Percentiles rank a stretch among this genome's conserved stretches.
Evolutionary conservation across 2,329 filamentous ascomycete genomes (phyloP).

Genomic region (Boeremia lycopersici): DNA sequence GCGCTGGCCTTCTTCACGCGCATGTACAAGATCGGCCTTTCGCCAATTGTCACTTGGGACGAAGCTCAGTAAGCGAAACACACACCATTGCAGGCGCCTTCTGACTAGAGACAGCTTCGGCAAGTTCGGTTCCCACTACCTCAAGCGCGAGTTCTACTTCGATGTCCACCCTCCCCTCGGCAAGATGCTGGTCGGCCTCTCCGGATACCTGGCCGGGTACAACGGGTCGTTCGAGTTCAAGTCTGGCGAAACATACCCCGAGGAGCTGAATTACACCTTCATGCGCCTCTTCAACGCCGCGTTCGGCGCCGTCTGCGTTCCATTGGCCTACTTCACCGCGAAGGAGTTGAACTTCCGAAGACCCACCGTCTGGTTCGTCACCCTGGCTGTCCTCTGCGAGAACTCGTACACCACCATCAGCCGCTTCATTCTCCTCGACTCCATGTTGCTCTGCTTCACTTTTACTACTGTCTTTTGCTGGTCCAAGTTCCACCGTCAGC

Average conservation of each 20-base stretch:
- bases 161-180: slow-evolving; percentile 94
- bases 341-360: slow-evolving; percentile 86
- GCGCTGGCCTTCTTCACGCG: slow-evolving; percentile 68
- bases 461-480: slow-evolving; percentile 96
- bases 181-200: slow-evolving; percentile 97
- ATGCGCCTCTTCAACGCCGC: slow-evolving; percentile 98
- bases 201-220: slow-evolving; percentile 94
- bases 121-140: slow-evolving; percentile 98
- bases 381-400: slow-evolving; percentile 96
- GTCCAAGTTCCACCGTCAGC: slow-evolving; percentile 92
- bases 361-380: slow-evolving; percentile 91
- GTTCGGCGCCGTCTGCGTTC: slow-evolving; percentile 91
- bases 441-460: slow-evolving; percentile 98
- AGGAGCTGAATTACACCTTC: slow-evolving; percentile 94
- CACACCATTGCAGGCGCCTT: not conserved
- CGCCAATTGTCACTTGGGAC: slow-evolving; percentile 76
- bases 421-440: slow-evolving; percentile 96
- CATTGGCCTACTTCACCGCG: slow-evolving; percentile 93
- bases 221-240: slow-evolving; percentile 99
- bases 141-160: slow-evolving; percentile 99
- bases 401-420: slow-evolving; percentile 99
- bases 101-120: slow-evolving; percentile 69
- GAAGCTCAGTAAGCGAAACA: slow-evolving; percentile 68
- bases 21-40: slow-evolving; percentile 71
- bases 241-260: slow-evolving; percentile 93